A percentile compares a stretch with the other conserved stretches of the same genome.
Conservation (phyloP, 768 basidiomycete species). For the Kwoniella europaea region DNA sequence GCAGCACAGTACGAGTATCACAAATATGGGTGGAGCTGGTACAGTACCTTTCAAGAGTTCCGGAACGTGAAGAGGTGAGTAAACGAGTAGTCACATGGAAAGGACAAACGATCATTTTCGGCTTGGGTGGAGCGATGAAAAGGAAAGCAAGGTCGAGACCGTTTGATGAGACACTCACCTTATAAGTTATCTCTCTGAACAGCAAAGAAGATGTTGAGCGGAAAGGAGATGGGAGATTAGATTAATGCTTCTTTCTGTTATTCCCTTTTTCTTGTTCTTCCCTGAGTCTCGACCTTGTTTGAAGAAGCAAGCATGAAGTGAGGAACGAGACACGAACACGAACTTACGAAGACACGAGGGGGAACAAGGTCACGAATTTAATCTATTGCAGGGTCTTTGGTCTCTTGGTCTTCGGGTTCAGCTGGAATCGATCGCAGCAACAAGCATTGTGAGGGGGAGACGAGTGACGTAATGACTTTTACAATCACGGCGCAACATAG, state of each 20-base stretch:
- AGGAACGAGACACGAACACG: slow-evolving; percentile 5
- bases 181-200: no score
- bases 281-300: not conserved
- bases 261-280: not conserved
- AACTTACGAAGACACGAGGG: not conserved
- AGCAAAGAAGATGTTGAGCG: no score
- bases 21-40: no score
- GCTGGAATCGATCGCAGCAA: not conserved
- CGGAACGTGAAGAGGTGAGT: no score
- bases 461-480: slow-evolving; percentile 2
- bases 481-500: not conserved
- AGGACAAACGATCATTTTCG: no score
- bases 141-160: no score
- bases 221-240: no score
- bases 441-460: not conserved
- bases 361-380: not conserved
- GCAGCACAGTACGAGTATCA: not conserved
- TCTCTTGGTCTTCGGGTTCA: not conserved
- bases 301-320: not conserved
- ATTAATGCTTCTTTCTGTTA: no score
- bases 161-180: no score
- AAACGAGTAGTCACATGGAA: no score
- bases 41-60: no score
- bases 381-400: not conserved
- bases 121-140: no score